Base-by-base conservation (phyloP, 1,284 basidiomycete species). In the Exobasidium rhododendri region DNA sequence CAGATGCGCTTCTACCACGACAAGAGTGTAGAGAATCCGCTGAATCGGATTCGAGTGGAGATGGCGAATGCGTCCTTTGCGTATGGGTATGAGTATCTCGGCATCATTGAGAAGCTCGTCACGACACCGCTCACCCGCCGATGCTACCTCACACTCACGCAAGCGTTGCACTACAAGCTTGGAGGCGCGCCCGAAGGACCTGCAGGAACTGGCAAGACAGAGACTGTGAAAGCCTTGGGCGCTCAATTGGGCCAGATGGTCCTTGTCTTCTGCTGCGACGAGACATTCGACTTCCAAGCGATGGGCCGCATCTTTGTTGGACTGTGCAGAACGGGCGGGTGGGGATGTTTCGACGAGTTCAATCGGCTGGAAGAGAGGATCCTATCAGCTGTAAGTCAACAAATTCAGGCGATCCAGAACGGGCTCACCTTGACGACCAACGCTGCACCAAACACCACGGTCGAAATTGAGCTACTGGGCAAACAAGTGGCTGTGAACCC, bases 241-340 rank as follows among this genome's bases (percentile, higher is more conserved):
- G 92, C 97, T 0, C 94, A 97, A 76, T 87, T 99, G 5, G 96
- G 96, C 53, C 89, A 94, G 51, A 97, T 98, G 77, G 96, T 98
- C 20, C 84, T 99, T 53, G 96, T 99, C 31, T 98, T 99, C 83
- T 98, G 96, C 80, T 99, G 96, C 78, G 96, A 98, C 81, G 94
- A 98, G 81, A 97, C 92, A 0, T 99, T 99, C 81, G 97, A 99
- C 82, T 97, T 97, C 85, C 93, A 97, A 79, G 96, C 96, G 1
- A 98, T 99, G 96, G 94, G 94, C 66, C 90, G 96, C 73, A 97
- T 98, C 75, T 97, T 98, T 80, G 88, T 98, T 72, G 96, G 96
- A 66, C 86, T 98, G 20, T 98, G 94, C 82, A 92, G 97, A 83
- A 96, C 98, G 43, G 97, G 96, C 43, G 96, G 96, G 0, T 99